Base-by-base conservation (phyloP, 495 filamentous ascomycete species). In the Pseudoneurospora amorphoporcata region DNA sequence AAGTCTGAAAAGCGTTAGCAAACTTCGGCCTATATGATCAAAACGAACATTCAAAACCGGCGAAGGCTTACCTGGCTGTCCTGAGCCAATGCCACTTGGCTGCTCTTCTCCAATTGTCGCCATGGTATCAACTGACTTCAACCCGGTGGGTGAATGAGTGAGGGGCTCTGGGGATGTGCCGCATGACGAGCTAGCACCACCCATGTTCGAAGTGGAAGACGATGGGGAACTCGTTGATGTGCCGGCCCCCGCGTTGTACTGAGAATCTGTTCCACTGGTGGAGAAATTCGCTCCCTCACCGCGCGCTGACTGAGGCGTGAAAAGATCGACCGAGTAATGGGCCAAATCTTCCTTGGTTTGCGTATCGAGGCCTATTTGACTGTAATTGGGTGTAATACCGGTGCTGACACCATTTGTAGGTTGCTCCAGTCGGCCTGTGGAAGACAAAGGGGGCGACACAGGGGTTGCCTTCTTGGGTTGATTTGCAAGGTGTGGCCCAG, bases 141-240 rank as follows among this genome's bases (percentile, higher is more conserved):
- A 84, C 69, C 83, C 85, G 58, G 82, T 77, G 0, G 86, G 86
- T 8, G 87, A 88, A 72, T 87, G 83, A 39, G 85, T 89, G 16
- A 78, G 82, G 4, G 86, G 86, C 75, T 88, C 86, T 4, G 85
- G 85, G n/a, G 86, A 87, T 5, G 84, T 87, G 8, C 93, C 94
- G 76, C 88, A 94, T 6, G 95, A 99, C n/a, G 94, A 97, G 74
- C 81, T 88, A 6, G 86, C 42, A 12, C 77, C 77, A 6, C 86
- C 86, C 77, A 80, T 81, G 69, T 86, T 85, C 12, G 84, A 85
- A 40, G 83, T 87, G 35, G 88, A 90, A 2, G 90, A 91, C 12
- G 88, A 89, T 5, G 90, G 90, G 12, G 90, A 92, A 29, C 84
- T 87, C 9, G 82, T 86, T 29, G 81, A 81, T 16, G 82, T 77